Base-by-base conservation (phyloP, 257 asterid genomes). In the Solanum neorickii region DNA sequence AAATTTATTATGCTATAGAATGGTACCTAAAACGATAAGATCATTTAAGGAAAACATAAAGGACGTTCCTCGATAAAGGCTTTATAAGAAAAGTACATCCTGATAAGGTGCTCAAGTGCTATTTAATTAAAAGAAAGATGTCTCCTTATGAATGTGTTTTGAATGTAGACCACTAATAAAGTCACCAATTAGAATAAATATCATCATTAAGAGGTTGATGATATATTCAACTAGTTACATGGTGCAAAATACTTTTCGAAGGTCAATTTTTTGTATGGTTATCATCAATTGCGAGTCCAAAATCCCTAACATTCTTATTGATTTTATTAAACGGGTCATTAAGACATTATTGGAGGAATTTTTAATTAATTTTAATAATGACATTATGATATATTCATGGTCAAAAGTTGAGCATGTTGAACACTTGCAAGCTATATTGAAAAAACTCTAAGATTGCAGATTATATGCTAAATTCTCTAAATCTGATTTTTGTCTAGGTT, bases 61-160 rank as follows among this genome's bases (percentile, higher is more conserved):
- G 23, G 23, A 16, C 9, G 6, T 52, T 3, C 60, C 60, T 52
- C 60, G 9, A 52, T 52, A 52, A 16, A 52, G 41, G 1, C 60
- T 16, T 52, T 52, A 52, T 52, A 1, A 52, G 60, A 9, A 21
- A 52, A 15, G 60, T 52, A 16, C 60, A 5, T 52, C 60, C 9
- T 9, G 0, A 52, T 52, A 23, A 1, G 60, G 23, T 52, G 60
- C 23, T 52, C 9, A 0, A 52, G 9, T 52, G 0, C 9, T 52
- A 1, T 52, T 52, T 52, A 21, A 6, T 52, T 52, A 5, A 52
- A 52, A 16, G 23, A 52, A 52, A 16, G 1, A 49, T 49, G 3
- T 21, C 60, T 49, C 60, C 60, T 15, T 49, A 49, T 0, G 2
- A 16, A 15, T 49, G 21, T 49, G 3, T 49, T 5, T 49, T 49